A percentile compares a stretch with the other conserved stretches of the same genome.
Conservation (phyloP, 805 yeast genomes). For the Isabelozyma gotoi region DNA sequence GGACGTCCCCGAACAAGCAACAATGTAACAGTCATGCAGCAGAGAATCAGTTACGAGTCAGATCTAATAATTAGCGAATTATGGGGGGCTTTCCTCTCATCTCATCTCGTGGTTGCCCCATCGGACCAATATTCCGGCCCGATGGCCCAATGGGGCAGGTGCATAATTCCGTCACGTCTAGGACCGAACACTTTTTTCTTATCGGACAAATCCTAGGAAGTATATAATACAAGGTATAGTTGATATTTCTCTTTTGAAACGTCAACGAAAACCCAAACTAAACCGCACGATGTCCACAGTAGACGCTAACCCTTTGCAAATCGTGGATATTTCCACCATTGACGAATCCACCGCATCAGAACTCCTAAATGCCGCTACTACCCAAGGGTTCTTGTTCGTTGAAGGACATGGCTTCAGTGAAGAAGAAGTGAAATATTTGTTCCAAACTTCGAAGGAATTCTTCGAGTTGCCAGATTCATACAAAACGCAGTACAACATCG, state of each 20-base stretch:
- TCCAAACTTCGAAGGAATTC: constrained; percentile 49
- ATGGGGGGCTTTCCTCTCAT: not conserved
- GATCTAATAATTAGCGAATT: no score
- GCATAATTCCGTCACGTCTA: not conserved
- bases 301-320: constrained; percentile 46
- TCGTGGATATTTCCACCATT: constrained; percentile 56
- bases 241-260: no score
- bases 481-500: constrained; percentile 52
- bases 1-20: not conserved
- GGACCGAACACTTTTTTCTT: not conserved
- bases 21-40: not conserved
- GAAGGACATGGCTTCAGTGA: constrained; percentile 67
- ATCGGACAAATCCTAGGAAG: not conserved
- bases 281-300: no score
- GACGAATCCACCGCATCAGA: constrained; percentile 45
- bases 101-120: not conserved
- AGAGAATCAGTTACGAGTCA: not conserved
- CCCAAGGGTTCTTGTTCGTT: constrained; percentile 64
- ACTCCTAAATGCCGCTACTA: constrained; percentile 57
- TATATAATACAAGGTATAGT: no score
- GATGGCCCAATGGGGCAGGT: not conserved
- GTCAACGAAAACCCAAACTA: no score
- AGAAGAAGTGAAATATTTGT: constrained; percentile 51
- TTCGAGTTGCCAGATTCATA: constrained; percentile 52
- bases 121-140: no score